Conservation (phyloP, 768 basidiomycete genomes). For the Leccinum broughii region DNA sequence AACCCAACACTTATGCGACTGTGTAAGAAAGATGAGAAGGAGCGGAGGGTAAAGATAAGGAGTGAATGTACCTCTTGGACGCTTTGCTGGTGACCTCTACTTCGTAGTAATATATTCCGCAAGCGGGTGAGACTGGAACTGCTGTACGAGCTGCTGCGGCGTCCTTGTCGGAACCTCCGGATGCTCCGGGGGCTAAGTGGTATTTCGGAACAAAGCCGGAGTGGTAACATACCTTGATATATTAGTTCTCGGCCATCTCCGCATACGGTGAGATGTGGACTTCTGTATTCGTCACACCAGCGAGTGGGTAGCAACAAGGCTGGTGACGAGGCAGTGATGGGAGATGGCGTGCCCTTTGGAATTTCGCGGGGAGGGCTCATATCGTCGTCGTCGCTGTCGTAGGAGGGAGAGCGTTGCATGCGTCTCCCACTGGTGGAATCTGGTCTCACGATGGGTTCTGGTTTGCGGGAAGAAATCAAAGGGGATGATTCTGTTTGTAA, state of each 20-base stretch:
- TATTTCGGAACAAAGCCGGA: conserved; percentile 1
- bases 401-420: conserved; percentile 40
- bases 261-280: conserved; percentile 58
- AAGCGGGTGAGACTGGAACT: conserved; percentile 75
- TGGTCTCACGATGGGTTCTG: conserved; percentile 29
- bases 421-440: conserved; percentile 24
- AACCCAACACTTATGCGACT: conserved; percentile 86
- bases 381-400: conserved; percentile 72
- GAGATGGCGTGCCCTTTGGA: conserved; percentile 25
- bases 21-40: conserved; percentile 19
- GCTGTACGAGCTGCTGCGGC: conserved; percentile 82
- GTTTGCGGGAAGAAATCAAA: conserved; percentile 39
- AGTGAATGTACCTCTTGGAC: conserved; percentile 64
- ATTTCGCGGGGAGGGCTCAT: conserved; percentile 50
- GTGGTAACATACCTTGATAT: conserved; percentile 55
- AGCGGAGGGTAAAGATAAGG: neutral
- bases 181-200: conserved; percentile 37
- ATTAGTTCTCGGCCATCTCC: conserved; percentile 72
- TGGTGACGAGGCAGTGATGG: conserved; percentile 30
- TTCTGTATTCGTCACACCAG: conserved; percentile 74
- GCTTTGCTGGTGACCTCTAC: conserved; percentile 79
- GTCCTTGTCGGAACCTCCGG: conserved; percentile 69
- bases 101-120: conserved; percentile 96
- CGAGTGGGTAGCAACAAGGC: conserved; percentile 68
- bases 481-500: conserved; percentile 54